These are phyloP conservation scores for Cryptosporidium ryanae DNA, from an alignment of 169 alveolate species.

Conservation along the genomic window DNA sequence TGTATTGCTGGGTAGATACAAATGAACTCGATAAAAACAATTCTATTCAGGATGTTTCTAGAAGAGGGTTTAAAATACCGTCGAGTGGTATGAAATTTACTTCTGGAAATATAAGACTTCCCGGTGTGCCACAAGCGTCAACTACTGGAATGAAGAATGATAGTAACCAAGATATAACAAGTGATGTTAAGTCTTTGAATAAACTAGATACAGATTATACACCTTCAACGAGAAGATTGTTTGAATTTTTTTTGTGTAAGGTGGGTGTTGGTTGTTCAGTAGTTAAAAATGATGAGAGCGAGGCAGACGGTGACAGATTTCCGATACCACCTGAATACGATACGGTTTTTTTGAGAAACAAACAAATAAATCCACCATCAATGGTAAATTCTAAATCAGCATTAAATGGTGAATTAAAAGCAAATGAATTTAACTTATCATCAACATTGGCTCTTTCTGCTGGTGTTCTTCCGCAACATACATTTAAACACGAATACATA, in stretches of 20 bases:
- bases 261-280: constrained; percentile 89
- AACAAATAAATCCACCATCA: constrained; percentile 73
- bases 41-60: constrained; percentile 87
- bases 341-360: constrained; percentile 75
- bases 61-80: constrained; percentile 87
- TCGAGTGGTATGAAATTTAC: constrained; percentile 86
- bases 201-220: constrained; percentile 71
- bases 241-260: constrained; percentile 88
- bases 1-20: constrained; percentile 86
- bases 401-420: constrained; percentile 23
- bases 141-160: background rate
- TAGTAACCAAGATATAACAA: background rate
- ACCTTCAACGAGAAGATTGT: constrained; percentile 78
- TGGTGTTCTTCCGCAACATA: constrained; percentile 90
- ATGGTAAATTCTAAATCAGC: constrained; percentile 47
- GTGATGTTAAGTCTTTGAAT: background rate
- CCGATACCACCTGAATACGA: constrained; percentile 81
- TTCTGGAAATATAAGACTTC: constrained; percentile 87
- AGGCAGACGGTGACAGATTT: constrained; percentile 82
- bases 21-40: constrained; percentile 85
- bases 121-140: constrained; percentile 65
- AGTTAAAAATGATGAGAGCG: constrained; percentile 80
- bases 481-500: constrained; percentile 87
- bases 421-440: constrained; percentile 65
- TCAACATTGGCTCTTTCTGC: constrained; percentile 56